These are phyloP conservation scores for Batkoa obscura DNA, from an alignment of 371 early-diverging fungal species.

Conservation along the genomic window DNA sequence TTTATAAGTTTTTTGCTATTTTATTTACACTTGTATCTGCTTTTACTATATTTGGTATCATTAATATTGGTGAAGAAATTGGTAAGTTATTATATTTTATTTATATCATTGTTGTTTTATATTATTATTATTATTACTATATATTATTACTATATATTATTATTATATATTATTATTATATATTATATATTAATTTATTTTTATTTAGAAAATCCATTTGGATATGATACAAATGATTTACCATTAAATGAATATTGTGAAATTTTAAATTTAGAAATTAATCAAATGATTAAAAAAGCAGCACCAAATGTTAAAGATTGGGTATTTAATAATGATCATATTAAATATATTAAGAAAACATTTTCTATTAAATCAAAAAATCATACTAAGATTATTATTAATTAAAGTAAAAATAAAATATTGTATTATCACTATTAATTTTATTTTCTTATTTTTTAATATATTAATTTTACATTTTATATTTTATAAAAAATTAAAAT, in stretches of 20 bases:
- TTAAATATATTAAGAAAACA: no score
- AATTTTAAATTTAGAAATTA: slow-evolving; percentile 13
- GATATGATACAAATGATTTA: slow-evolving; percentile 20
- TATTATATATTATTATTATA: no score
- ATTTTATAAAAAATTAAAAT: no score
- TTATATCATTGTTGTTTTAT: background rate
- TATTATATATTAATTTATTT: no score
- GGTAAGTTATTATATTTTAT: slow-evolving; percentile 31
- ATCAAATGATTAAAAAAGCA: slow-evolving; percentile 9
- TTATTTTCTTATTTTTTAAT: no score
- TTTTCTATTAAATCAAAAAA: no score
- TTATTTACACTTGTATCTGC: slow-evolving; percentile 17
- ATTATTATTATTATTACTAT: slow-evolving; percentile 43
- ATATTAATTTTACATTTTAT: no score
- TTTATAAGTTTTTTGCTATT: background rate
- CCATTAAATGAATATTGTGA: slow-evolving; percentile 17
- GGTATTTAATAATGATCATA: no score
- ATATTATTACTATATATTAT: no score
- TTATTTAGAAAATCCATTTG: slow-evolving; percentile 47
- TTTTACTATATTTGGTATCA: slow-evolving; percentile 51
- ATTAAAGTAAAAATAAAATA: no score
- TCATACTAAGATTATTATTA: no score
- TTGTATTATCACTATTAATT: no score
- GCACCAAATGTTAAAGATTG: background rate
- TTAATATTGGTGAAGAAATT: slow-evolving; percentile 45